phyloP scores from a whole-genome alignment of 768 basidiomycete genomes.

The Pulveroboletus sp. region DNA sequence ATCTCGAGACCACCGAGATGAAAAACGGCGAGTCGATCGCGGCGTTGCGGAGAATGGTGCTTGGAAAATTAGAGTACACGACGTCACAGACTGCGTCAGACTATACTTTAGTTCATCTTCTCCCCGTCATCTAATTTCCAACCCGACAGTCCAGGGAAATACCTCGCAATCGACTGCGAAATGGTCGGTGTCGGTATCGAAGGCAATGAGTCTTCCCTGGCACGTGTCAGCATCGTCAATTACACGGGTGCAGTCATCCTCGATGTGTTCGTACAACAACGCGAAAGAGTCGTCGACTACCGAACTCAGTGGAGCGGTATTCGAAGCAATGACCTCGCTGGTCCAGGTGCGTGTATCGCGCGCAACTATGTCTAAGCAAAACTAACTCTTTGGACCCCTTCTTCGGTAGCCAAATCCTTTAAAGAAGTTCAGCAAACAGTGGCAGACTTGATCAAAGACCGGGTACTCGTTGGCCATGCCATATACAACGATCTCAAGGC shows the following conservation, averaged over 20 bases:
- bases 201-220: slow-evolving; percentile 13
- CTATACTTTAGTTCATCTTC: not conserved
- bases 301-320: slow-evolving; percentile 88
- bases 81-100: slow-evolving; percentile 45
- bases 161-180: slow-evolving; percentile 84
- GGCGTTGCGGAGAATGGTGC: slow-evolving; percentile 49
- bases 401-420: slow-evolving; percentile 63
- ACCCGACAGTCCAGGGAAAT: slow-evolving; percentile 57
- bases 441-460: slow-evolving; percentile 68
- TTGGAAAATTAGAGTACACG: slow-evolving; percentile 41
- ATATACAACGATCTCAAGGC: slow-evolving; percentile 86
- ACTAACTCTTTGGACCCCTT: not conserved
- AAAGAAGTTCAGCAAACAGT: slow-evolving; percentile 76
- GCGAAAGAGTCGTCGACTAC: slow-evolving; percentile 89
- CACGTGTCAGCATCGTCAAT: slow-evolving; percentile 58
- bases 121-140: slow-evolving; percentile 5
- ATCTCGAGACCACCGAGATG: slow-evolving; percentile 23
- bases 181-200: slow-evolving; percentile 17
- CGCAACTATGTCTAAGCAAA: too few relatives aligned
- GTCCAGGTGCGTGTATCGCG: slow-evolving; percentile 40
- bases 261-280: slow-evolving; percentile 83
- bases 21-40: slow-evolving; percentile 49
- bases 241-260: slow-evolving; percentile 75
- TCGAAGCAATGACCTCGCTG: slow-evolving; percentile 64
- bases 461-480: slow-evolving; percentile 87